phyloP scores from a whole-genome alignment of 2,329 filamentous ascomycete genomes.

The Stemphylium vesicarium region DNA sequence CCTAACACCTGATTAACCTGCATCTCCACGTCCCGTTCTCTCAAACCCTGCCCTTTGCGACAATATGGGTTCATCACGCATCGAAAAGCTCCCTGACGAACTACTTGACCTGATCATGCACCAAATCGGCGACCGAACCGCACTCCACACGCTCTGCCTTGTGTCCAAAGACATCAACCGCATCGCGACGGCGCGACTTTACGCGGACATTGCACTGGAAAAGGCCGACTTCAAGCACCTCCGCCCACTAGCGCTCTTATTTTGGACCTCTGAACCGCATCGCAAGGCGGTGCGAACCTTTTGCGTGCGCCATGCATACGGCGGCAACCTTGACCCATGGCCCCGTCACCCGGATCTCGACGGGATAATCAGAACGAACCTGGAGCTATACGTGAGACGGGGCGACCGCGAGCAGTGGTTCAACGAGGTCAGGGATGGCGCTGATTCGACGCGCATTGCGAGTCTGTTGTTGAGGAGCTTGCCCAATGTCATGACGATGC shows the following conservation, averaged over 20 bases:
- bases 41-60: not conserved
- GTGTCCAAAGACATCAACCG: conserved; percentile 20
- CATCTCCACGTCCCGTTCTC: not conserved
- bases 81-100: conserved; percentile 21
- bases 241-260: conserved; percentile 16
- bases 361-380: conserved; percentile 1
- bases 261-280: conserved; percentile 18
- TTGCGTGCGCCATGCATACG: conserved; percentile 18
- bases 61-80: not conserved
- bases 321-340: conserved; percentile 22
- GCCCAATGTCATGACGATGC: conserved; percentile 14
- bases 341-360: conserved; percentile 12
- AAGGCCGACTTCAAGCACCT: conserved; percentile 12
- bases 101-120: conserved; percentile 17
- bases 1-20: no score
- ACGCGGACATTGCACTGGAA: conserved; percentile 17
- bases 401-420: conserved; percentile 14
- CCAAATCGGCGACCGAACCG: not conserved
- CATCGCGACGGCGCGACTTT: conserved; percentile 21
- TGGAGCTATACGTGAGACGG: conserved; percentile 7
- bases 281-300: conserved; percentile 11
- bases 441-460: conserved; percentile 20
- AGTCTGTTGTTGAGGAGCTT: conserved; percentile 21
- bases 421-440: conserved; percentile 13
- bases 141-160: conserved; percentile 13